These are phyloP conservation scores for Porphyridium purpureum DNA, from an alignment of 23 red algal genomes.

Conservation along the genomic window DNA sequence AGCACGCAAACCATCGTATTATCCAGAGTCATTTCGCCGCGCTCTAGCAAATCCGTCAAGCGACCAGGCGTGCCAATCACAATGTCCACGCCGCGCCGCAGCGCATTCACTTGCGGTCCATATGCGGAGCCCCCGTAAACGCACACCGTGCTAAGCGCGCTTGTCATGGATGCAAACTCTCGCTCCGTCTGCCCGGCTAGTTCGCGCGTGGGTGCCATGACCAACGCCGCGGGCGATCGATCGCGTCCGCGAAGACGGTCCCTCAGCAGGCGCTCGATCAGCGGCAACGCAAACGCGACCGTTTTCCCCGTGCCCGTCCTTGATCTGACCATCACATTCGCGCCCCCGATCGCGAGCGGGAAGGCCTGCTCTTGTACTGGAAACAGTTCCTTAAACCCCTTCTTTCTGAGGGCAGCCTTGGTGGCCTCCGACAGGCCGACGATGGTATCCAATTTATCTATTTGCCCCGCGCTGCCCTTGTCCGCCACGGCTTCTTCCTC, in stretches of 20 bases:
- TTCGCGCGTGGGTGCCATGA: slow-evolving; percentile 87
- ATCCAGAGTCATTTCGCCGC: not conserved
- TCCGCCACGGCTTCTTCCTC: too few relatives aligned
- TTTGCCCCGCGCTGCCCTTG: too few relatives aligned
- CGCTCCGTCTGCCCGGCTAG: slow-evolving; percentile 71
- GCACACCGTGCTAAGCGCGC: not conserved
- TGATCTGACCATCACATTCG: slow-evolving; percentile 77
- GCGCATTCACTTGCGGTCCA: slow-evolving; percentile 13
- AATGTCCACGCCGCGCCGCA: slow-evolving; percentile 78
- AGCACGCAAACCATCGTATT: slow-evolving; percentile 88
- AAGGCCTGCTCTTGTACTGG: slow-evolving; percentile 62
- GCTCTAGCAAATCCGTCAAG: slow-evolving; percentile 78
- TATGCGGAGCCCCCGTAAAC: slow-evolving; percentile 11
- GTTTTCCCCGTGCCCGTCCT: slow-evolving; percentile 96
- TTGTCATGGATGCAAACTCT: slow-evolving; percentile 31
- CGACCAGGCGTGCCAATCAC: slow-evolving; percentile 92
- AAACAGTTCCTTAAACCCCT: slow-evolving; percentile 1
- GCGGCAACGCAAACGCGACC: slow-evolving; percentile 79
- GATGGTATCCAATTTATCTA: too few relatives aligned
- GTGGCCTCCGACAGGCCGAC: not conserved
- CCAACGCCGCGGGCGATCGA: slow-evolving; percentile 24
- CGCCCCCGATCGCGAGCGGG: slow-evolving; percentile 43
- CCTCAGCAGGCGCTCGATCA: slow-evolving; percentile 60
- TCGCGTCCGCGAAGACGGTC: slow-evolving; percentile 17
- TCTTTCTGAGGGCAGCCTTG: not conserved